phyloP scores from a whole-genome alignment of 352 stramenopile genomes.

The Globisporangium viniferum region DNA sequence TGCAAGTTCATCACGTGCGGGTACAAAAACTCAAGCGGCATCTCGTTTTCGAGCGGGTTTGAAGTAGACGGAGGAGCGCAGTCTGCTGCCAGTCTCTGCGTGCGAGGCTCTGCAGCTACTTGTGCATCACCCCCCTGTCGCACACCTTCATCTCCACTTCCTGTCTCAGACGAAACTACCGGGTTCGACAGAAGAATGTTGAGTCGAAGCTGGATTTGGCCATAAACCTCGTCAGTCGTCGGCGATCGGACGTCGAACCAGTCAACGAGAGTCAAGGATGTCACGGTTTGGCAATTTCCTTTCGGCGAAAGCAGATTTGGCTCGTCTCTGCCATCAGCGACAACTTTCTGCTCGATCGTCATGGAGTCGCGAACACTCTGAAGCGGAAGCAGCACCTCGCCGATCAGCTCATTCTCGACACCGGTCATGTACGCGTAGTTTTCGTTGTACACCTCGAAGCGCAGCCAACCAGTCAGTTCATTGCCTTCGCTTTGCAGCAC shows the following conservation, averaged over 20 bases:
- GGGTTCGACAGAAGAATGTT: constrained; percentile 71
- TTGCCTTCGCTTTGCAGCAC: constrained; percentile 21
- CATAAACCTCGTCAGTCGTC: constrained; percentile 53
- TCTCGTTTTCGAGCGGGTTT: constrained; percentile 55
- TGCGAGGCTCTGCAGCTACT: constrained; percentile 13
- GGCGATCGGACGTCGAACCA: constrained; percentile 76
- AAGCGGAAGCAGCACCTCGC: constrained; percentile 68
- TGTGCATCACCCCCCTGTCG: constrained; percentile 14
- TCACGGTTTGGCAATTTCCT: constrained; percentile 36
- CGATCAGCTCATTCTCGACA: constrained; percentile 68
- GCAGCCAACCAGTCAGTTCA: constrained; percentile 58
- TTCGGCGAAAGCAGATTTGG: neutral
- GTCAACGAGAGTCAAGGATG: constrained; percentile 67
- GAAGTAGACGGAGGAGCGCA: constrained; percentile 33
- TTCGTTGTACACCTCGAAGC: constrained; percentile 75
- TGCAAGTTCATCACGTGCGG: constrained; percentile 69
- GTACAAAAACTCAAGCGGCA: constrained; percentile 68
- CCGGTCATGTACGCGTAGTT: constrained; percentile 77
- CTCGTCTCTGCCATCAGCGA: constrained; percentile 22
- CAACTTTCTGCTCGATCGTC: constrained; percentile 52
- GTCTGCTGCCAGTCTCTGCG: constrained; percentile 37
- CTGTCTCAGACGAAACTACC: constrained; percentile 6
- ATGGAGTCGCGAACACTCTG: constrained; percentile 65
- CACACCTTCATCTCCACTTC: constrained; percentile 18
- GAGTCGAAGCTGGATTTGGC: constrained; percentile 71